Base-by-base conservation (phyloP, 345 rosid species). In the Cardamine chenopodiifolia region DNA sequence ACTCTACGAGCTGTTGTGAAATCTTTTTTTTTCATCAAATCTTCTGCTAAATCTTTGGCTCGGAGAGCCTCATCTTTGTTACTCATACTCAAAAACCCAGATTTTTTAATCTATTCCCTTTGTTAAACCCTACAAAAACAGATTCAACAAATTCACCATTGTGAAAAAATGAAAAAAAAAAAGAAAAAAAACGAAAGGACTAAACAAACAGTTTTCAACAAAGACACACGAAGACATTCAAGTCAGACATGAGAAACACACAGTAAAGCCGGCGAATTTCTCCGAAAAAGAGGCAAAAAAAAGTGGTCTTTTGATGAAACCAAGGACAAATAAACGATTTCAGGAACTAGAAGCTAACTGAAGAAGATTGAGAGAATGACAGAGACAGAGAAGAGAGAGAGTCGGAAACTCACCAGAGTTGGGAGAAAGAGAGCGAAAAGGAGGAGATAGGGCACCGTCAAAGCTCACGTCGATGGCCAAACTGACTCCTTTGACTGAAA, bases 41-140 rank as follows among this genome's bases (percentile, higher is more conserved):
- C 75, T 83, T 86, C 89, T 8, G 97, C 99, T 40, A 89, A 39
- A 7, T 20, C 84, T 79, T 80, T 92, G 76, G 92, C 92, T 78
- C 93, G 82, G 58, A 90, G 52, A 71, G 99, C 99, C 90, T 92
- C 99, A 60, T 90, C 97, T 79, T 86, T 92, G 82, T 95, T 90
- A 40, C 89, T 92, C 99, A 92, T 95, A 28, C 19, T 70, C 0
- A 2, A 15, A 37, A 18, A 2, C 31, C 31, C 52, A 66, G 61
- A 25, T 32, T 31, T 65, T 34, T 34, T 5, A 58, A 20, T 32
- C 20, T 34, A 15, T 6, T 50, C 34, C 39, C 61, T 52, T 52
- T 53, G 19, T 25, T n/a, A 50, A 14, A 49, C 7, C 71, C 78
- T 74, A 66, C 66, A 73, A 22, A 5, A 1, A 65, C 11, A 65